These are phyloP conservation scores for Nidularia pulvinata DNA, from an alignment of 768 basidiomycete species.

Conservation along the genomic window DNA sequence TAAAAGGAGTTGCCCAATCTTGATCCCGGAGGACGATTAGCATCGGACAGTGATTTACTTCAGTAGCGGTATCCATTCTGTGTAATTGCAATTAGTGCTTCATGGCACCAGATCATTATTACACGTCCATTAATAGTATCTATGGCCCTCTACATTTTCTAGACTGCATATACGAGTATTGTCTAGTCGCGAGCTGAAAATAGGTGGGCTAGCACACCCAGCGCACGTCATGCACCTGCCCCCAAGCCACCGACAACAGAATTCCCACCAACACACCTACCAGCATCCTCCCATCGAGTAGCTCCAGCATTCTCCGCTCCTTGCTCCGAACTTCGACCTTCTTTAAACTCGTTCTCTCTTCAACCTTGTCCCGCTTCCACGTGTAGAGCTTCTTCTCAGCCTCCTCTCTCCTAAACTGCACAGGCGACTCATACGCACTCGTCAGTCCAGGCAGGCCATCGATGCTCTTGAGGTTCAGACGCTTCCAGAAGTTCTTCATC, in stretches of 20 bases:
- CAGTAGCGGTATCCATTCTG: no score
- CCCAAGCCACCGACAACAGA: background rate
- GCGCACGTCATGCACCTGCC: background rate
- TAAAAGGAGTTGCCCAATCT: no score
- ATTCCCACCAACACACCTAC: background rate
- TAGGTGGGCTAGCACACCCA: no score
- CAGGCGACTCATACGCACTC: slow-evolving; percentile 16
- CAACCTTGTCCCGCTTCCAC: background rate
- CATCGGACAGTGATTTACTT: no score
- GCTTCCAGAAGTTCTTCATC: slow-evolving; percentile 49
- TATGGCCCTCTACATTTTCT: no score
- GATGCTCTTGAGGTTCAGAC: slow-evolving; percentile 40
- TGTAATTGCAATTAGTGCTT: no score
- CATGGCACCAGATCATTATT: no score
- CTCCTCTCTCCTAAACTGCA: background rate
- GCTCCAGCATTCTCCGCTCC: background rate
- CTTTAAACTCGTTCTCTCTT: background rate
- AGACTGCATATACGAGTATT: no score
- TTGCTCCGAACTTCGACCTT: background rate
- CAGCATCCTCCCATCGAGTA: background rate
- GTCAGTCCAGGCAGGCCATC: slow-evolving; percentile 50
- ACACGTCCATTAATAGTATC: no score
- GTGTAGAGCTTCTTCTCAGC: background rate
- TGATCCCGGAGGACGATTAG: no score
- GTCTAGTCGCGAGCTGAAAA: no score